Percentiles rank a stretch among this genome's conserved stretches.
Conservation (phyloP, 2,329 filamentous ascomycete species). For the Plectosphaerella plurivora region DNA sequence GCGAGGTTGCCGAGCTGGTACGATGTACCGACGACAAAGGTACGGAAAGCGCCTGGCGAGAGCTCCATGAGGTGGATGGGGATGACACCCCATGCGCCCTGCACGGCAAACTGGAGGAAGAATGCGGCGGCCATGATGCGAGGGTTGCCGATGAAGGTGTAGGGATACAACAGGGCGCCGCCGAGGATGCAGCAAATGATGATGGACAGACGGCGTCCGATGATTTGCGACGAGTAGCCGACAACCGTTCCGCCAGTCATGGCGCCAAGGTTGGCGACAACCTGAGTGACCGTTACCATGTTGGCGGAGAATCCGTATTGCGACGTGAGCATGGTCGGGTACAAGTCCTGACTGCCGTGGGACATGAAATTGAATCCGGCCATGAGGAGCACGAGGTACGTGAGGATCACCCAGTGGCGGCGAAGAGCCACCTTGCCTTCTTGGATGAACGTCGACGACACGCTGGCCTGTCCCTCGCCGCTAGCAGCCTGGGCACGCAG, state of each 20-base stretch:
- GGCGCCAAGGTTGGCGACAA: conserved; percentile 48
- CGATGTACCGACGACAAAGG: conserved; percentile 68
- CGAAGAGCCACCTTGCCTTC: conserved; percentile 77
- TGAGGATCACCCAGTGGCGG: conserved; percentile 74
- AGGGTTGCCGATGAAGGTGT: conserved; percentile 62
- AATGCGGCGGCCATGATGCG: conserved; percentile 75
- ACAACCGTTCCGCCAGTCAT: conserved; percentile 63
- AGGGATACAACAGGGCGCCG: conserved; percentile 77
- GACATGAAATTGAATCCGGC: conserved; percentile 91
- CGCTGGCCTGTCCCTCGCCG: conserved; percentile 27
- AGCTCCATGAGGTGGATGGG: conserved; percentile 77
- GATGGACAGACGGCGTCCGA: conserved; percentile 66
- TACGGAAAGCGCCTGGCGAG: conserved; percentile 66
- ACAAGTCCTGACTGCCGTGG: conserved; percentile 65
- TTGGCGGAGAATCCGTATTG: conserved; percentile 48
- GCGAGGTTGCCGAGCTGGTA: conserved; percentile 78
- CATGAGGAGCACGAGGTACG: conserved; percentile 83
- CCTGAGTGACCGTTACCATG: conserved; percentile 62
- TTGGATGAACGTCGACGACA: conserved; percentile 63
- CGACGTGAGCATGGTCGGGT: conserved; percentile 55
- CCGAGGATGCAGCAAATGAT: conserved; percentile 60
- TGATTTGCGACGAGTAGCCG: conserved; percentile 64
- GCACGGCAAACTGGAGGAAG: conserved; percentile 77
- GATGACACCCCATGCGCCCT: conserved; percentile 73
- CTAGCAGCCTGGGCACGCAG: conserved; percentile 44